phyloP scores from a whole-genome alignment of 176 grass and related monocot species.

The Bolboschoenus planiculmis region DNA sequence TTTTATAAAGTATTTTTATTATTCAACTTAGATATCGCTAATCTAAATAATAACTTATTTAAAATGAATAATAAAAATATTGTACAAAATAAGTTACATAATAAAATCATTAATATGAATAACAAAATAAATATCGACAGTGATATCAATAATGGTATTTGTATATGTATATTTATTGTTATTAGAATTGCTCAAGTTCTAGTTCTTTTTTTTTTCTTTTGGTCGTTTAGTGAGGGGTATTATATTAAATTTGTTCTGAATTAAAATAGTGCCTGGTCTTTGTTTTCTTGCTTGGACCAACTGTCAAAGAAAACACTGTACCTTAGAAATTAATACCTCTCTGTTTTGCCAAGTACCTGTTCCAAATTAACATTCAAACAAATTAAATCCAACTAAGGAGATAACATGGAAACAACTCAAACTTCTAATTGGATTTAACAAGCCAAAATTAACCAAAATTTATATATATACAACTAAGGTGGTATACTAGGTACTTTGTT shows the following conservation, averaged over 20 bases:
- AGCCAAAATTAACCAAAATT: neutral
- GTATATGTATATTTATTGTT: no score
- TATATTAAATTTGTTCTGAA: neutral
- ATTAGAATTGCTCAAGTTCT: no score
- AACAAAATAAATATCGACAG: no score
- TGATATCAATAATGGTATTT: no score
- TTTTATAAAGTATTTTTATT: no score
- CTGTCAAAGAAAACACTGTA: neutral
- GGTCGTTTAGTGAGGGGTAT: neutral
- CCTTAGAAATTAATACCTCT: neutral
- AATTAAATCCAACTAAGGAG: slow-evolving; percentile 10
- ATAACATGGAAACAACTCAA: neutral
- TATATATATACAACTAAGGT: neutral
- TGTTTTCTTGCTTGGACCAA: neutral
- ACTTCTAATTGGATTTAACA: neutral
- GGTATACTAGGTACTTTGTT: neutral
- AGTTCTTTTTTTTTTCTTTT: neutral
- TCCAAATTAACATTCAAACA: neutral
- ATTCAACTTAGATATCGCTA: no score
- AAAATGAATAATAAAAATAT: no score
- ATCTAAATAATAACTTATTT: no score
- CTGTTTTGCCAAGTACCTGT: neutral
- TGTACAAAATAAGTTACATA: no score
- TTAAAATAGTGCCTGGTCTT: neutral
- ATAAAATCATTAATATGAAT: no score